Evolutionary conservation across 2,329 filamentous ascomycete species (phyloP), one percentile per base, ranked within the genome.

Genomic region (Sclerotinia glacialis): DNA sequence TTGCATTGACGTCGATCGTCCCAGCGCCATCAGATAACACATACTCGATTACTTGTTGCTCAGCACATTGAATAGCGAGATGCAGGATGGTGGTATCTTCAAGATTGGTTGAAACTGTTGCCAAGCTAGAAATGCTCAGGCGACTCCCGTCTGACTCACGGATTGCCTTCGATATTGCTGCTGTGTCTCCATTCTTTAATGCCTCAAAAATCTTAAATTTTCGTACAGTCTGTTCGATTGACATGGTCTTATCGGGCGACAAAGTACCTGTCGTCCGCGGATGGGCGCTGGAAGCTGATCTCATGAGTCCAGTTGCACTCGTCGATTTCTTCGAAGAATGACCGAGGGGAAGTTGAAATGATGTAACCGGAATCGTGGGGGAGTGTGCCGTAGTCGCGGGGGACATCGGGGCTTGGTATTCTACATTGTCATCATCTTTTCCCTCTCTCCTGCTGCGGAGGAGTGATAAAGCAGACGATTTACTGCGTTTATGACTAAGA

Each of bases 151-250:
- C 72, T 7, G 84, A 85, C 68, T 93, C 90, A 68, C 89, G 85
- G 71, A 97, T 91, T 1, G 91, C 91, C 76, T 89, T 94, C 40
- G 91, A 92, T 73, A 99, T 97, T 47, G 91, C 91, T 18, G 89
- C 89, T 0, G 92, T 96, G 77, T 99, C 94, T 64, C 95, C 95
- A 77, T 86, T 95, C 71, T 94, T 87, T 71, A 99, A 82, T 52
- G 93, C 90, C 80, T 98, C 95, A 76, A 98, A 97, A 56, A 97
- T 87, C 71, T 93, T 89, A 78, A 99, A 99, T 71, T 96, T 93
- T 76, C 90, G 88, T 64, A 99, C 92, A 0, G 94, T 97, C 78
- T 97, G 93, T 76, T 99, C 93, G 67, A 99, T 90, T 31, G 86
- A 88, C 69, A 80, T 68, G 5, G 71, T 68, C 42, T 76, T 77